Evolutionary conservation across 2,329 filamentous ascomycete species (phyloP), one percentile per base, ranked within the genome.

Genomic region (Xylaria sp.): DNA sequence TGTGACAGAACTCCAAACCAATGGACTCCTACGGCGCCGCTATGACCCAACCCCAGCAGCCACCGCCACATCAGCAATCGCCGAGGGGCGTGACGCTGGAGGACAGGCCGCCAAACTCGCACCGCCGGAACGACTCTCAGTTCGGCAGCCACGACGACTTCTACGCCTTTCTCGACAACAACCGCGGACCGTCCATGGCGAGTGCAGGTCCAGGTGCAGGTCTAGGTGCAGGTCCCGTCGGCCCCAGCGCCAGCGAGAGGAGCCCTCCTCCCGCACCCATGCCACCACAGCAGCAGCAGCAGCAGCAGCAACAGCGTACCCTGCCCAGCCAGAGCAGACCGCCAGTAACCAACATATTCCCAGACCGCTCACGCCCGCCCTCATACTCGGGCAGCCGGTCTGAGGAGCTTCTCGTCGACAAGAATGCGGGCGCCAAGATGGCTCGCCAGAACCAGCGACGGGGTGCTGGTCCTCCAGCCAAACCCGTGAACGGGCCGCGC

Each of bases 61-160:
- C 47, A 31, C 53, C 19, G 2, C 47, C 38, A n/a, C 51, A 35
- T 21, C 57, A 53, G 23, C 61, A 65, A 21, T 63, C 65, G 23
- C 63, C 64, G 2, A 61, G 66, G 25, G 64, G 62, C 17, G 59
- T 68, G 8, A 53, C 56, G 21, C 23, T 65, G 27, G 64, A 65
- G 17, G 64, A 68, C 41, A 37, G 27, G 13, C 60, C 63, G 21
- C 31, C 35, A 3, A 52, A 33, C 58, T 33, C 48, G 5, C 67
- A 67, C 25, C 66, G 64, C 31, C 37, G 65, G 29, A 62, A 63
- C 58, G 57, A 62, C 48, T 61, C 68, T 7, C 72, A 65, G 48
- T 73, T 73, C 54, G 69, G 70, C 49, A 73, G 65, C 52, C 69
- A 73, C 65, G 70, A 73, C 65, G 72, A 74, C 47, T 74, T 73